These are phyloP conservation scores for Cyclotella choctawhatcheeana DNA, from an alignment of 108 stramenopile genomes.

Conservation along the genomic window DNA sequence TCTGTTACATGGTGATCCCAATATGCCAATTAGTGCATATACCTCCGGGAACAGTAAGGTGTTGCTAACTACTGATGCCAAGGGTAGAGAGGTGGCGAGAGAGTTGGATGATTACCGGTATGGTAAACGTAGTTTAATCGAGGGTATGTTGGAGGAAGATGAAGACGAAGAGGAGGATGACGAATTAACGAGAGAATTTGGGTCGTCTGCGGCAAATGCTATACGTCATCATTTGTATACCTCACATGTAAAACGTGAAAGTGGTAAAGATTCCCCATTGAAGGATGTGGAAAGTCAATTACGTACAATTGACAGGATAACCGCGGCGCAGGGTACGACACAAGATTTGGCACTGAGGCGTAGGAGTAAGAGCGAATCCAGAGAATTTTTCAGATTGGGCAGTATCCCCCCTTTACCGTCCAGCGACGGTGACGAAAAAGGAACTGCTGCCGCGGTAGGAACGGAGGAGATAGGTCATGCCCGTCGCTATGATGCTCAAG, in stretches of 20 bases:
- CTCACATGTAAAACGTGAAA: not conserved
- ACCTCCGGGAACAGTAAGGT: constrained; percentile 31
- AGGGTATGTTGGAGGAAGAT: not conserved
- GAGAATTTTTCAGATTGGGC: constrained; percentile 36
- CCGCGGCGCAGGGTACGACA: constrained; percentile 68
- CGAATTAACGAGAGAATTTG: constrained; percentile 39
- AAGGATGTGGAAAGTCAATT: constrained; percentile 61
- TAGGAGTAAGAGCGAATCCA: constrained; percentile 52
- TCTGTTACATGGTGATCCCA: constrained; percentile 48
- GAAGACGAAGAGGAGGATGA: constrained; percentile 20
- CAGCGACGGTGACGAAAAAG: not conserved
- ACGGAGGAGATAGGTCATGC: constrained; percentile 49
- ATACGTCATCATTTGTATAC: constrained; percentile 33
- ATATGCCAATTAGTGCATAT: constrained; percentile 38
- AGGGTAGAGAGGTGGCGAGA: constrained; percentile 12
- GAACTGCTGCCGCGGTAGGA: too few relatives aligned
- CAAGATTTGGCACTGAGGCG: constrained; percentile 74
- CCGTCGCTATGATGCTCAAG: constrained; percentile 56
- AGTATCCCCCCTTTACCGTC: constrained; percentile 21
- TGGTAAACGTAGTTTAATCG: constrained; percentile 2
- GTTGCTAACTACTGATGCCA: not conserved
- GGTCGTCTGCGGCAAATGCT: constrained; percentile 43
- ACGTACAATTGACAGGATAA: constrained; percentile 71
- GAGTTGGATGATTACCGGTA: constrained; percentile 25
- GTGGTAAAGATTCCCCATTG: constrained; percentile 28